Percentiles rank a stretch among this genome's conserved stretches.
These are phyloP conservation scores for Globisporangium radiosum DNA, from an alignment of 352 stramenopile genomes.

Conservation along the genomic window DNA sequence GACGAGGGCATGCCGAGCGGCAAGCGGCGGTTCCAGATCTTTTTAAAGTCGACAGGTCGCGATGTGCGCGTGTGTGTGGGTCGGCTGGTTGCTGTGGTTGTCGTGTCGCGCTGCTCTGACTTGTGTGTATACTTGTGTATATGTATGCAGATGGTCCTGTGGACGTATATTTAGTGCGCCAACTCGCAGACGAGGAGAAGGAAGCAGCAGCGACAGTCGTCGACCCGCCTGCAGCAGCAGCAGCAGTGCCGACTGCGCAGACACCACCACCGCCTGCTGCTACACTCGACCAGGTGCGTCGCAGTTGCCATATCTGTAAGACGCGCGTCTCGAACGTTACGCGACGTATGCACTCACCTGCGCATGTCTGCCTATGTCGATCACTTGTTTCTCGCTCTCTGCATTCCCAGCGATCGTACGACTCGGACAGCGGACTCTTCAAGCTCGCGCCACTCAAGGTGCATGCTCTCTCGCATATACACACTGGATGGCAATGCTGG, in stretches of 20 bases:
- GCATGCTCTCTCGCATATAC: neutral
- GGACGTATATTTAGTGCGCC: slow-evolving; percentile 88
- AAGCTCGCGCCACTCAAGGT: slow-evolving; percentile 84
- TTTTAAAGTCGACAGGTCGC: slow-evolving; percentile 80
- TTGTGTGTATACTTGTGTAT: too few species aligned
- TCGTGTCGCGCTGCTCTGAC: too few species aligned
- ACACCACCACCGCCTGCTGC: slow-evolving; percentile 21
- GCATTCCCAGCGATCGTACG: slow-evolving; percentile 58
- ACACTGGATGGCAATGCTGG: too few species aligned
- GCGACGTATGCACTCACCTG: neutral
- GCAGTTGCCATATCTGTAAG: neutral
- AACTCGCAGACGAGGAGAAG: slow-evolving; percentile 33
- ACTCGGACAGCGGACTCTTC: slow-evolving; percentile 79
- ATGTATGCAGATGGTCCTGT: slow-evolving; percentile 64
- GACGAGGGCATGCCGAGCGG: slow-evolving; percentile 90
- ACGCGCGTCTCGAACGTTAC: too few species aligned
- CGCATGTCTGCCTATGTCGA: neutral
- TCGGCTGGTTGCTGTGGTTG: neutral
- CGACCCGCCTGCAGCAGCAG: neutral
- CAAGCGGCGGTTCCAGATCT: slow-evolving; percentile 91
- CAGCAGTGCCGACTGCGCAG: slow-evolving; percentile 11
- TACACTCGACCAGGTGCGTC: slow-evolving; percentile 51
- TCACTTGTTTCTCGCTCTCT: neutral
- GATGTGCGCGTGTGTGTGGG: slow-evolving; percentile 10
- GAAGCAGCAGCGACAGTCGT: slow-evolving; percentile 10